Conservation (phyloP, 2,329 filamentous ascomycete species). For the Metarhizium brunneum region DNA sequence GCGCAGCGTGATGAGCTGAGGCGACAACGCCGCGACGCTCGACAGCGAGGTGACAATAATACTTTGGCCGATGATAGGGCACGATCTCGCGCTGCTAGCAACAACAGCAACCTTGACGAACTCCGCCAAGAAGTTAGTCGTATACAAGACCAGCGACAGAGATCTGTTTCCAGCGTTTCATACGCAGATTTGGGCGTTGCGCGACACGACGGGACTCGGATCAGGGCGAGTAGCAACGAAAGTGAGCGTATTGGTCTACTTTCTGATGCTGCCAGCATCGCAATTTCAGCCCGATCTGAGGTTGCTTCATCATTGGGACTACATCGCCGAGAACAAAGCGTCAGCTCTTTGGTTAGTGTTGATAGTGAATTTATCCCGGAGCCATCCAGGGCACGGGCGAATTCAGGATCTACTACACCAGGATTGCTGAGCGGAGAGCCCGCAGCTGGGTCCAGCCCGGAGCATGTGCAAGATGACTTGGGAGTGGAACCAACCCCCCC, state of each 20-base stretch:
- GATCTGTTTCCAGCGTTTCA: slow-evolving; percentile 64
- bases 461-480: slow-evolving; percentile 42
- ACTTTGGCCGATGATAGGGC: slow-evolving; percentile 59
- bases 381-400: slow-evolving; percentile 27
- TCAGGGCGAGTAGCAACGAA: slow-evolving; percentile 64
- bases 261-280: slow-evolving; percentile 60
- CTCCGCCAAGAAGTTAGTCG: slow-evolving; percentile 46
- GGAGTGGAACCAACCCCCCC: slow-evolving; percentile 39
- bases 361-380: slow-evolving; percentile 35
- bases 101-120: slow-evolving; percentile 49
- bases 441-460: slow-evolving; percentile 40
- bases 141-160: slow-evolving; percentile 50
- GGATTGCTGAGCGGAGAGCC: slow-evolving; percentile 20
- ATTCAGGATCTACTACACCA: slow-evolving; percentile 35
- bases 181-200: slow-evolving; percentile 71
- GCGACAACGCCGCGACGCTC: slow-evolving; percentile 59
- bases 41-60: slow-evolving; percentile 57
- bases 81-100: slow-evolving; percentile 37
- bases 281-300: slow-evolving; percentile 23
- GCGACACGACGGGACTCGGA: slow-evolving; percentile 65
- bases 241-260: slow-evolving; percentile 64
- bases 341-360: slow-evolving; percentile 48
- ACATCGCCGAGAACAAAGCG: slow-evolving; percentile 37
- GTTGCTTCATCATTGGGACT: slow-evolving; percentile 21
- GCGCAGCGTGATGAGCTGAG: slow-evolving; percentile 72